Evolutionary conservation across 768 basidiomycete genomes (phyloP).

Genomic region (Coprinopsis marcescibilis): DNA sequence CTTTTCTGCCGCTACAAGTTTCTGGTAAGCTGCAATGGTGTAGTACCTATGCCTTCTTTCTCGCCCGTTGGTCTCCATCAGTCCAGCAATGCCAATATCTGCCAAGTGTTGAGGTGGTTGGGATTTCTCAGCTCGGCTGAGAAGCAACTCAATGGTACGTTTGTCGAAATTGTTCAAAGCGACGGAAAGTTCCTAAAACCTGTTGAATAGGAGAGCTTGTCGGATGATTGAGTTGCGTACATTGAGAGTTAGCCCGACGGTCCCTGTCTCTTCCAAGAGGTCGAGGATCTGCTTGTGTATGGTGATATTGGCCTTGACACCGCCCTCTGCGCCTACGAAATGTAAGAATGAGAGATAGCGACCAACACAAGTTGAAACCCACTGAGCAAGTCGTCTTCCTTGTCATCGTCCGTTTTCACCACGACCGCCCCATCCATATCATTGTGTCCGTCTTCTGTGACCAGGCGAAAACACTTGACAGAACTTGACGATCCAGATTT

Average conservation of each 20-base stretch:
- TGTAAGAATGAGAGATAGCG: background rate
- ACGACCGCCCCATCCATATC: constrained; percentile 32
- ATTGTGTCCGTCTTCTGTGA: constrained; percentile 32
- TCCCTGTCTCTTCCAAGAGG: constrained; percentile 62
- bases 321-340: constrained; percentile 19
- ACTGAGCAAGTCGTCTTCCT: constrained; percentile 32
- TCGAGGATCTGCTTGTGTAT: constrained; percentile 79
- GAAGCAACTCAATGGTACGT: constrained; percentile 77
- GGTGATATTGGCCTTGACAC: constrained; percentile 54
- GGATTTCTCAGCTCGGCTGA: constrained; percentile 59
- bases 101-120: constrained; percentile 65
- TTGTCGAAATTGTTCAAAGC: constrained; percentile 68
- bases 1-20: constrained; percentile 57
- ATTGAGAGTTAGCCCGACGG: constrained; percentile 65
- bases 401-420: constrained; percentile 37
- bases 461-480: constrained; percentile 65
- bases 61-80: constrained; percentile 79
- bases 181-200: constrained; percentile 51
- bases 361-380: constrained; percentile 3
- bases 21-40: constrained; percentile 62
- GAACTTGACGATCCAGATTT: constrained; percentile 38
- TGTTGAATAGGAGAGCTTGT: background rate
- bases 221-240: constrained; percentile 27
- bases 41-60: constrained; percentile 86
- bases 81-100: constrained; percentile 61